These are phyloP conservation scores for Naematelia aurantialba DNA, from an alignment of 768 basidiomycete genomes.

Conservation along the genomic window DNA sequence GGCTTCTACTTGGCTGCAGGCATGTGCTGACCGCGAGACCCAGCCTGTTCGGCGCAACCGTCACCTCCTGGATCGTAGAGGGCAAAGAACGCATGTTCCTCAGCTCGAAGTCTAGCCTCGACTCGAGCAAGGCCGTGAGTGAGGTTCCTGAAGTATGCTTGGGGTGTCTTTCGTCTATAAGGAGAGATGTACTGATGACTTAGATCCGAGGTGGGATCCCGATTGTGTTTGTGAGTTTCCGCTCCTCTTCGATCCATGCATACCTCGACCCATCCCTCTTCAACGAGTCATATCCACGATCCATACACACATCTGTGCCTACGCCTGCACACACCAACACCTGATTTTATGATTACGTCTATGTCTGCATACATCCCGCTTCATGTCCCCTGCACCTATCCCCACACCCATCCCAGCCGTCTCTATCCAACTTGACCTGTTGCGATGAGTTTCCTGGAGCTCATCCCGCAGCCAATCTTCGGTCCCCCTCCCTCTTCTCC, in stretches of 20 bases:
- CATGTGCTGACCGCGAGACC: conserved; percentile 7
- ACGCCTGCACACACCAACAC: too few relatives aligned
- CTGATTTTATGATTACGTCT: too few relatives aligned
- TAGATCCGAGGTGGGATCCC: conserved; percentile 54
- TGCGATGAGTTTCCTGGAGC: too few relatives aligned
- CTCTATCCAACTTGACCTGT: background rate
- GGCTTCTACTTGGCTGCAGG: too few relatives aligned
- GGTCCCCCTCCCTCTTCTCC: conserved; percentile 67
- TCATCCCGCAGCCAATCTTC: conserved; percentile 66
- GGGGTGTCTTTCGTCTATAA: background rate
- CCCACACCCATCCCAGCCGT: too few relatives aligned
- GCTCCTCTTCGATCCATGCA: background rate
- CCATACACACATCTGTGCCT: too few relatives aligned
- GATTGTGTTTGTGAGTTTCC: conserved; percentile 59
- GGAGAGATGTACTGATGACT: conserved; percentile 1
- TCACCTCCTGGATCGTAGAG: conserved; percentile 72
- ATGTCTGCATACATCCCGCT: too few relatives aligned
- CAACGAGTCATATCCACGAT: background rate
- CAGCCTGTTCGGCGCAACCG: conserved; percentile 73
- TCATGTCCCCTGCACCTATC: too few relatives aligned
- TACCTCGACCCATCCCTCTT: background rate
- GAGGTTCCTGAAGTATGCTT: background rate
- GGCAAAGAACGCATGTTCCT: conserved; percentile 72
- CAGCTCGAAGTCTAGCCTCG: conserved; percentile 70
- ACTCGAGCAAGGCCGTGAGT: conserved; percentile 73